phyloP scores from a whole-genome alignment of 176 grass and related monocot genomes.

The Ensete ventricosum region DNA sequence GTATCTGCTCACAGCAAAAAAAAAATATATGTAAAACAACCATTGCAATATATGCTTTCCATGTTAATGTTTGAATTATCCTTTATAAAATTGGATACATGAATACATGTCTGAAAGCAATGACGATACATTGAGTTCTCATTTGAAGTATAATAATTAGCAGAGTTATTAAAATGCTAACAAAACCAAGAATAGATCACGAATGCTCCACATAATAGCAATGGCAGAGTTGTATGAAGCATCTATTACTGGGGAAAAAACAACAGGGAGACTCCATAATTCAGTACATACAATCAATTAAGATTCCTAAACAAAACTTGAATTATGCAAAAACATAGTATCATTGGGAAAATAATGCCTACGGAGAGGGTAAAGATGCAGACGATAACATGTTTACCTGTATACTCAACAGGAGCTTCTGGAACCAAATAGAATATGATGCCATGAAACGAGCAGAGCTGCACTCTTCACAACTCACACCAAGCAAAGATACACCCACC shows the following conservation, averaged over 20 bases:
- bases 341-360: not conserved
- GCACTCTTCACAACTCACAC: constrained; percentile 35
- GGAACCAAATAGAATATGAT: constrained; percentile 37
- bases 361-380: not conserved
- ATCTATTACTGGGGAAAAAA: no score
- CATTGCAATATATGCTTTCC: not conserved
- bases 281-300: no score
- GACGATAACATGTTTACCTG: constrained; percentile 12
- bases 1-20: constrained; percentile 13
- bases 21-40: not conserved
- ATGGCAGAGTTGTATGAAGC: no score
- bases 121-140: not conserved
- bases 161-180: no score
- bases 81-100: not conserved
- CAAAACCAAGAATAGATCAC: no score
- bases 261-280: no score
- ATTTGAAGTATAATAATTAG: no score
- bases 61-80: not conserved
- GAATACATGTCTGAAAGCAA: not conserved
- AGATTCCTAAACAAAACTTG: no score
- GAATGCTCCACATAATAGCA: no score
- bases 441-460: constrained; percentile 20
- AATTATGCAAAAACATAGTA: no score
- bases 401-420: constrained; percentile 35
- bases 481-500: constrained; percentile 34